Evolutionary conservation across 2,329 filamentous ascomycete genomes (phyloP).

Genomic region (Seiridium cupressi): DNA sequence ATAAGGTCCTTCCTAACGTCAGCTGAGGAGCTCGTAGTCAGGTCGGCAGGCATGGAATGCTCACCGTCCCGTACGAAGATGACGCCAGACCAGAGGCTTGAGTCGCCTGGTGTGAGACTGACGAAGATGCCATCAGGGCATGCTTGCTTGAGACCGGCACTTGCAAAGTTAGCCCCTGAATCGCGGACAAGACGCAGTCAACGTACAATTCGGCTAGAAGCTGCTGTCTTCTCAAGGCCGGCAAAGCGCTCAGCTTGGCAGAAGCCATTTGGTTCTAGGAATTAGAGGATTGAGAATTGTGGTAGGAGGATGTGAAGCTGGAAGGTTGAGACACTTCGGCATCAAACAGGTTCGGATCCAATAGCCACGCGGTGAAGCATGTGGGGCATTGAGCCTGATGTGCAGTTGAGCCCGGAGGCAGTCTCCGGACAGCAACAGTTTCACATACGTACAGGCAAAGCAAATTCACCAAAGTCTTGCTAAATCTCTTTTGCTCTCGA

Average conservation of each 20-base stretch:
- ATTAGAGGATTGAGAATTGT: neutral
- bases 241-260: constrained; percentile 43
- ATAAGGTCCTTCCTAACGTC: constrained; percentile 69
- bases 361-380: no score
- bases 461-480: no score
- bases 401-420: no score
- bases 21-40: neutral
- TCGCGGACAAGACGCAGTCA: neutral
- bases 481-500: no score
- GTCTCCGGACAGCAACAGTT: no score
- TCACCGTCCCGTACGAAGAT: constrained; percentile 87
- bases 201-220: constrained; percentile 80
- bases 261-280: constrained; percentile 36
- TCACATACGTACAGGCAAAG: no score
- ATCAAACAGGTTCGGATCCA: neutral
- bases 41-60: constrained; percentile 8
- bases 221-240: constrained; percentile 69
- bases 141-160: constrained; percentile 75
- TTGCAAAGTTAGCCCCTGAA: constrained; percentile 31
- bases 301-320: neutral
- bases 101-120: constrained; percentile 76
- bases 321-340: neutral
- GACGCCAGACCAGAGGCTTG: constrained; percentile 83
- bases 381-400: no score
- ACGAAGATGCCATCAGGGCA: constrained; percentile 87